Base-by-base conservation (phyloP, 805 yeast genomes). In the Nakazawaea populi region DNA sequence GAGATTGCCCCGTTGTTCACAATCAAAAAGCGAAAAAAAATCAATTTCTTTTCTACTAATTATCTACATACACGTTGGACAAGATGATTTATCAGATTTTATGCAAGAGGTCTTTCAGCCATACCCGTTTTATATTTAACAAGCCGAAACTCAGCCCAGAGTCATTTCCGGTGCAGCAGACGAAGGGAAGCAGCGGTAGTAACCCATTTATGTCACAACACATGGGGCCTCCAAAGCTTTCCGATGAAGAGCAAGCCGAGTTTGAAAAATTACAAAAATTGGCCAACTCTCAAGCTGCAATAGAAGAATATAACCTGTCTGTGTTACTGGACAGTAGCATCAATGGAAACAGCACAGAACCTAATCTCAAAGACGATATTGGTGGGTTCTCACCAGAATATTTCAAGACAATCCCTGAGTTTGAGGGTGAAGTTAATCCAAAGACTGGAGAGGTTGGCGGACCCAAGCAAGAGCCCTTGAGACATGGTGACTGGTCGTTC, bases 361-460 rank as follows among this genome's bases (percentile, higher is more conserved):
- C 41, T 55, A 62, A 30, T 55, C 48, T 41, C 54, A 75, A 73
- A 37, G 69, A 69, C 31, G 87, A 84, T 58, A 76, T 85, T 45
- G 87, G 87, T 6, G 70, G 74, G 4, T 79, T 84, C 58, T 82
- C 85, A 1, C 86, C 91, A 1, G 87, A 80, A 51, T 80, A 75
- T 56, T 76, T 86, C 64, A 82, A 85, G 65, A 84, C 90, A 4
- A 84, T 90, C 49, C 96, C 97, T 2, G 99, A 94, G 62, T 94
- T 94, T 63, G 96, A 91, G 67, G 99, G 99, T 1, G 91, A 90
- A 55, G 82, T 76, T 14, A 94, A 94, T 63, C 99, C 99, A 0
- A 77, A 73, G 52, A 94, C 99, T 0, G 99, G 99, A 3, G 99
- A 94, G 68, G 75, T 85, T 27, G 96, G 96, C 45, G 99, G 99